Evolutionary conservation across 2,329 filamentous ascomycete genomes (phyloP), one percentile per base, ranked within the genome.

Genomic region (Ophiosphaerella narmari): DNA sequence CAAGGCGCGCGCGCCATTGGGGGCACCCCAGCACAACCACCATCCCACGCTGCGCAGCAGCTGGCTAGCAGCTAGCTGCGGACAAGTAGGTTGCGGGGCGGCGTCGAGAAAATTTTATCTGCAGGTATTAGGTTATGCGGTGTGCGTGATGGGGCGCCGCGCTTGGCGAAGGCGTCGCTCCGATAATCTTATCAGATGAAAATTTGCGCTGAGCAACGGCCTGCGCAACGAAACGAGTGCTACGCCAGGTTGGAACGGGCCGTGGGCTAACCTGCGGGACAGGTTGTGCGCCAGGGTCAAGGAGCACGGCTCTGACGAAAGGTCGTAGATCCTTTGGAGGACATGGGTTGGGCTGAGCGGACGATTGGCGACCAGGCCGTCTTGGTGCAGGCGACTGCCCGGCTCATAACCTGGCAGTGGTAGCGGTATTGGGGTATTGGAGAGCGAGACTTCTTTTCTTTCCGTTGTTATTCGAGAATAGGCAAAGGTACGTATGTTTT

Each of bases 161-260:
- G 26, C 26, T 29, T 29, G 26, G 26, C 26, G 26, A 29, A 2
- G 11, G 2, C 5, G 11, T 59, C 35, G 21, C 35, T 51, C 52
- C 47, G 50, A 31, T 44, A 45, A 57, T 58, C 43, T 70, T 66
- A 70, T 72, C 68, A 63, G 68, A 70, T 70, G 21, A 45, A 37
- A 45, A 37, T n/a, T 48, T 29, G 39, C 26, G 26, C 6, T 29
- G 26, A 11, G 11, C 26, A 21, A 21, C 18, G 18, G 3, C 3
- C 2, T 21, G 18, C 26, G 26, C 7, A 29, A 29, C 26, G 26
- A 18, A 29, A 29, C 26, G 26, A 29, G 11, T 29, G 26, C 26
- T 50, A 55, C 54, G 50, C 51, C 51, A 48, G 50, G 48, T 59
- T 61, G 54, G 49, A 55, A 57, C 57, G 60, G 63, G 47, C 57